Base-by-base conservation (phyloP, 2,329 filamentous ascomycete species). In the Talaromyces pinophilus region DNA sequence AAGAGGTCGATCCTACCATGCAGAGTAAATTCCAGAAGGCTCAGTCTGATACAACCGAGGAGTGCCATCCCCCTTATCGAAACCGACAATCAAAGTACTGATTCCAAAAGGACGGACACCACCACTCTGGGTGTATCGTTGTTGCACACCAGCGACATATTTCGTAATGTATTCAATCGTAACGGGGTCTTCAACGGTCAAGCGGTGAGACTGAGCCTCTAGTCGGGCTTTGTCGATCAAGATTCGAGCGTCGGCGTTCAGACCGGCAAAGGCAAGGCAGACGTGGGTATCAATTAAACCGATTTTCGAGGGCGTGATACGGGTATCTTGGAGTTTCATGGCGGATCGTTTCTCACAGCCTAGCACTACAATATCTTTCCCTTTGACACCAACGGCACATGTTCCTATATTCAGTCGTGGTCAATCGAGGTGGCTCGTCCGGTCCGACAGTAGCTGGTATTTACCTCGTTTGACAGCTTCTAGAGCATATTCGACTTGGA, bases 131-230 rank as follows among this genome's bases (percentile, higher is more conserved):
- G 95, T 99, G 86, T 99, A 99, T 81, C 93, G 89, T 85, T 99
- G 95, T 85, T 99, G 95, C 72, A 99, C 95, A 66, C 94, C 92
- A 63, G 95, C 95, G 70, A 99, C 91, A 76, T 98, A 97, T 85
- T 99, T 98, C 76, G 95, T 98, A 78, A 99, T 97, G 86, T 99
- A 99, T 83, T 99, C 95, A 80, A 99, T 96, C 69, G 92, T 94
- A 71, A 96, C 92, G 65, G 95, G 94, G 78, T 99, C 96, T 80
- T 99, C 95, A 67, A 99, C 93, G 4, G 95, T 98, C 74, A 99
- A 85, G 70, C 95, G 91, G 84, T 99, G 95, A 73, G 93, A 97
- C 83, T 99, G 95, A 59, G 95, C 94, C 84, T 99, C 95, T 81
- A 98, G 84, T 74, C 96, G 90, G 68, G 96, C 95, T 85, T 97